Conservation (phyloP, 2,329 filamentous ascomycete genomes). For the Colletotrichum musae region DNA sequence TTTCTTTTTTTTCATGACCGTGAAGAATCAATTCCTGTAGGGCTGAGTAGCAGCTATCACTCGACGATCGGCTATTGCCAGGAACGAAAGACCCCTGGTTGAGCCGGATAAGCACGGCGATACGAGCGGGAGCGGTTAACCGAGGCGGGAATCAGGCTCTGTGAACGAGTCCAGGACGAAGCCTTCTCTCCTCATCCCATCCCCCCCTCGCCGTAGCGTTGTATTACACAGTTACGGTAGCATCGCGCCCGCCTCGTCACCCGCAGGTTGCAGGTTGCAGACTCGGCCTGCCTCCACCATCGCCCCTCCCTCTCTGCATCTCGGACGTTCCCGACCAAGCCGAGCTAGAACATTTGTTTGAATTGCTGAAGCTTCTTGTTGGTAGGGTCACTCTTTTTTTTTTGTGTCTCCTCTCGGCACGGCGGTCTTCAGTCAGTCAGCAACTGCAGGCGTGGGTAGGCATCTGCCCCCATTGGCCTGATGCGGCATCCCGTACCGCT, state of each 20-base stretch:
- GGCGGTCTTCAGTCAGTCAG: background rate
- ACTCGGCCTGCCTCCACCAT: background rate
- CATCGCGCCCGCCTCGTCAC: constrained; percentile 13
- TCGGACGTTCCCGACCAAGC: too few relatives aligned
- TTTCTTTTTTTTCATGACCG: too few relatives aligned
- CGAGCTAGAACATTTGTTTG: too few relatives aligned
- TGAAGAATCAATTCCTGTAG: too few relatives aligned
- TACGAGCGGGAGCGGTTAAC: too few relatives aligned
- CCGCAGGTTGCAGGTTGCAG: constrained; percentile 1
- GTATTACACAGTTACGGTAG: background rate
- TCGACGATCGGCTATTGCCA: too few relatives aligned
- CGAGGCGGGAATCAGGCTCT: too few relatives aligned
- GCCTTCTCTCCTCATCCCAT: background rate
- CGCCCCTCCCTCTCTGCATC: background rate
- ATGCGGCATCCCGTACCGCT: background rate
- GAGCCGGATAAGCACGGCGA: too few relatives aligned
- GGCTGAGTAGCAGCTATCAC: too few relatives aligned
- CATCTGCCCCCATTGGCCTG: background rate
- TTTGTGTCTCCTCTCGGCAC: background rate
- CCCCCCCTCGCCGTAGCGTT: too few relatives aligned
- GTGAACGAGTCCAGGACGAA: too few relatives aligned
- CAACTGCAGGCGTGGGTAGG: constrained; percentile 1
- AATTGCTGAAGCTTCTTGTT: background rate
- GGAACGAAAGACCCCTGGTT: too few relatives aligned
- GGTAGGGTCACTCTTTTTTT: background rate